Conservation (phyloP, 306 rosid genomes). For the Cicer cuneatum region DNA sequence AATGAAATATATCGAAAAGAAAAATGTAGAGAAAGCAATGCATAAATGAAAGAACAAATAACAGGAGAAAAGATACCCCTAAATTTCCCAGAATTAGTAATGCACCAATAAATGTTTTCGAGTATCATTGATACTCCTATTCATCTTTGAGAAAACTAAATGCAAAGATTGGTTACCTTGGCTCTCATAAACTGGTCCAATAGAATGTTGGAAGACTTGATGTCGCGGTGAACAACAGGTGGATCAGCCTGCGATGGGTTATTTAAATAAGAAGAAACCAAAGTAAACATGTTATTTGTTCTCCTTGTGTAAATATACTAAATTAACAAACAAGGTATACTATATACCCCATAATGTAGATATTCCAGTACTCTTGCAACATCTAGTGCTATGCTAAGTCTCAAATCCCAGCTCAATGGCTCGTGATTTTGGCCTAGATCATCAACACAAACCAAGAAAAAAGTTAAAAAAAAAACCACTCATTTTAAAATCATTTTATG, state of each 20-base stretch:
- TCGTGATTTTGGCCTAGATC: constrained; percentile 59
- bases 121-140: constrained; percentile 19
- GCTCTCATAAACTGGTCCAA: constrained; percentile 87
- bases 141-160: constrained; percentile 34
- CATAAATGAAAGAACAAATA: not conserved
- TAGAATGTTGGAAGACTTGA: constrained; percentile 84
- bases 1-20: constrained; percentile 29
- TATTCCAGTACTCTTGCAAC: constrained; percentile 93
- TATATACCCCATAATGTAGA: constrained; percentile 88
- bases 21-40: not conserved
- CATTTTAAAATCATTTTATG: constrained; percentile 1
- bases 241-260: constrained; percentile 78
- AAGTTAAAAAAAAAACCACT: not conserved
- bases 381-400: constrained; percentile 80
- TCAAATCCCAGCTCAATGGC: constrained; percentile 80
- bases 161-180: constrained; percentile 59
- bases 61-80: not conserved
- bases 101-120: constrained; percentile 7
- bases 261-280: constrained; percentile 26
- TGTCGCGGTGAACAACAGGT: constrained; percentile 93
- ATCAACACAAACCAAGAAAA: constrained; percentile 15
- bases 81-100: constrained; percentile 3
- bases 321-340: constrained; percentile 4
- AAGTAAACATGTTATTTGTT: constrained; percentile 13
- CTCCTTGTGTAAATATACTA: constrained; percentile 23